Base-by-base conservation (phyloP, 163 green algal species). In the Scenedesmus sp. region DNA sequence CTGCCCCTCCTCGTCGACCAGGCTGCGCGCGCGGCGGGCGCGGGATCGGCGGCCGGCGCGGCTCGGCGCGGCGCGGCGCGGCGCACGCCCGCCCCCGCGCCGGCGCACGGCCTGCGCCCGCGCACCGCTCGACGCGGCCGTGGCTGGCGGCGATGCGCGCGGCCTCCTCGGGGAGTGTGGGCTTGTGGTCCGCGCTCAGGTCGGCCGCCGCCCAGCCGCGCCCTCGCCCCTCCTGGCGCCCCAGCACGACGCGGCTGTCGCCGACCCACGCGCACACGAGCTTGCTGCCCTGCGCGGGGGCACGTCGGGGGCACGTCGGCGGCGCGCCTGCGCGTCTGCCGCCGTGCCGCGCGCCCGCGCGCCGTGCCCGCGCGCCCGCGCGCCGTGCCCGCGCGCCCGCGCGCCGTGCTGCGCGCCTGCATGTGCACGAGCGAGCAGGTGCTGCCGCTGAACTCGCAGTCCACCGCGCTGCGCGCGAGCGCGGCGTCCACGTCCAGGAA, bases 131-230 rank as follows among this genome's bases (percentile, higher is more conserved):
- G 31, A 98, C 94, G 22, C 95, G 84, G 0, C 95, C 96, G 64
- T 92, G 92, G 4, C 44, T 84, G 18, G 77, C 71, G 50, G 92
- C 39, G 78, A 99, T 98, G 66, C 95, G 87, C 6, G 81, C 63
- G 81, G 85, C 89, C 85, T 99, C 96, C 48, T 87, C 83, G 3
- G 87, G 82, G 17, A 82, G 47, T 11, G 86, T 91, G 0, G 95
- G 95, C 83, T 98, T 98, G 89, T 98, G 95, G 85, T 98, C 95
- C 5, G 81, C 73, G 1, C 92, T 97, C 10, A 98, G 71, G 54
- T 91, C 84, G 3, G 93, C 70, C 4, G 84, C 87, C 60, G 90
- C 53, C 82, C 70, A 83, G 2, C 17, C 26, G 63, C 84, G 26
- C 67, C 70, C 57, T 78, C 70, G 33, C 60, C 64, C 6, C 39